Evolutionary conservation across 106 monocot genomes (phyloP).

Genomic region (Chionographis japonica): DNA sequence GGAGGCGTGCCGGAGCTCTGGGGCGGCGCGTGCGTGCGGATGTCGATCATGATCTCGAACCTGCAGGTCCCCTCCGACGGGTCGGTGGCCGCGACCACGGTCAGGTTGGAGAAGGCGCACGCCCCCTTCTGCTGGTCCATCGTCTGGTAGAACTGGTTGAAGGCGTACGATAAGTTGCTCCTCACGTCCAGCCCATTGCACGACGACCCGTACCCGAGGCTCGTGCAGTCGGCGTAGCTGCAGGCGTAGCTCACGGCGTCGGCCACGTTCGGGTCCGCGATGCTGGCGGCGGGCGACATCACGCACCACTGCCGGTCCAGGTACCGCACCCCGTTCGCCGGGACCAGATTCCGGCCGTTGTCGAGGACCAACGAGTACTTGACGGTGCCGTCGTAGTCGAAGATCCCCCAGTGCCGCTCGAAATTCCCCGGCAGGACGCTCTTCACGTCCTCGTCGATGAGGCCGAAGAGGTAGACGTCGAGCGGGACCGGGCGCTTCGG

Average conservation of each 20-base stretch:
- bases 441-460: constrained; percentile 85
- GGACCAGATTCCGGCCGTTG: constrained; percentile 22
- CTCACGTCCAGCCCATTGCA: constrained; percentile 56
- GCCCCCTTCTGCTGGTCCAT: constrained; percentile 59
- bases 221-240: constrained; percentile 75
- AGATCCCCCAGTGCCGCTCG: constrained; percentile 88
- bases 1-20: too few species aligned
- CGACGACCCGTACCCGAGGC: constrained; percentile 57
- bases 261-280: constrained; percentile 34
- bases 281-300: constrained; percentile 40
- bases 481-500: constrained; percentile 57
- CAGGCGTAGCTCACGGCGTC: constrained; percentile 54
- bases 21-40: background rate
- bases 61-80: constrained; percentile 53
- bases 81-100: constrained; percentile 51
- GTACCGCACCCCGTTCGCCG: constrained; percentile 64
- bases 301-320: constrained; percentile 71
- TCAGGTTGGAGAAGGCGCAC: constrained; percentile 47
- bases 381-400: constrained; percentile 67
- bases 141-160: constrained; percentile 79
- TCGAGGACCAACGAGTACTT: constrained; percentile 55
- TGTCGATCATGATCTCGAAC: constrained; percentile 84
- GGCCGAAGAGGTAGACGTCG: constrained; percentile 72
- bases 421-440: constrained; percentile 76
- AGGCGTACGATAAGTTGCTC: constrained; percentile 66